Evolutionary conservation across 1,284 basidiomycete species (phyloP).

Genomic region (Ceratobasidium sp.): DNA sequence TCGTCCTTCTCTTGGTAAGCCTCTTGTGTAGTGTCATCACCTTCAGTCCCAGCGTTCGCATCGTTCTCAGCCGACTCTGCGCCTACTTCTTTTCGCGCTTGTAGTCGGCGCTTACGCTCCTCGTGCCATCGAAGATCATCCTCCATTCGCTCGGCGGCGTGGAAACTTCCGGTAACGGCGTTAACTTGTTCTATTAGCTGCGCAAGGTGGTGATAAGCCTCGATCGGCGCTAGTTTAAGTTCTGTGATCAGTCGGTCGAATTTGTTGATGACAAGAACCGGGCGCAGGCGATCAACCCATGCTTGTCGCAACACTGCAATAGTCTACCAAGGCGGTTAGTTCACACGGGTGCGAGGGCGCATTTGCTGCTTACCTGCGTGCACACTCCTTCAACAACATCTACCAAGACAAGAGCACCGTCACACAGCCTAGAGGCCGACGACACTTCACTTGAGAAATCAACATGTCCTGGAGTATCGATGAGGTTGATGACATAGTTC

Average conservation of each 20-base stretch:
- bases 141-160: constrained; percentile 96
- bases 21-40: constrained; percentile 56
- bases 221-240: constrained; percentile 88
- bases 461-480: constrained; percentile 98
- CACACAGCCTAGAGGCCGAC: constrained; percentile 91
- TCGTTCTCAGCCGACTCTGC: constrained; percentile 68
- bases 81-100: constrained; percentile 78
- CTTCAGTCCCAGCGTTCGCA: constrained; percentile 47
- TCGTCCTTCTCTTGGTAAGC: constrained; percentile 93
- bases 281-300: constrained; percentile 89
- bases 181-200: constrained; percentile 98
- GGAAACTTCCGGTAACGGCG: constrained; percentile 97
- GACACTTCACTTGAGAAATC: constrained; percentile 99
- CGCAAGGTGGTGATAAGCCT: constrained; percentile 94
- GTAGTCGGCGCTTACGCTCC: constrained; percentile 84
- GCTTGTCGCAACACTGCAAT: constrained; percentile 95
- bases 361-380: constrained; percentile 81
- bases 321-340: constrained; percentile 65
- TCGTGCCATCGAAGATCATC: constrained; percentile 95
- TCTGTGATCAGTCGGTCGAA: constrained; percentile 96
- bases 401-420: constrained; percentile 96
- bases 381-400: constrained; percentile 99
- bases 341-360: neutral
- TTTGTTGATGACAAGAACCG: constrained; percentile 97
- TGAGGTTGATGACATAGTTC: constrained; percentile 90